Evolutionary conservation across 768 basidiomycete species (phyloP).

Genomic region (Cystofilobasidium capitatum): DNA sequence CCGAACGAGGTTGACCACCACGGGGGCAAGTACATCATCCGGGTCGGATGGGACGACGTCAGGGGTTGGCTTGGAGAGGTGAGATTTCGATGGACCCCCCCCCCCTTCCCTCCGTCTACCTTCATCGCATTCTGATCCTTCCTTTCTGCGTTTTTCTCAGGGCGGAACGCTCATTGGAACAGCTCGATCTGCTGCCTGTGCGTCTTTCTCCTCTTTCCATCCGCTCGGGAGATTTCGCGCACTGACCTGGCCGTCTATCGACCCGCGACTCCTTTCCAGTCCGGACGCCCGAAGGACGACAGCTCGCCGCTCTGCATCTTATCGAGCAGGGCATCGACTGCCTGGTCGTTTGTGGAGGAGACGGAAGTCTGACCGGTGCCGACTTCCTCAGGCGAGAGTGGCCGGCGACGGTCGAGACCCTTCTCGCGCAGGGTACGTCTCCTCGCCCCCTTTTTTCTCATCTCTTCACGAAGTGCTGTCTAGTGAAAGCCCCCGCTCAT

Average conservation of each 20-base stretch:
- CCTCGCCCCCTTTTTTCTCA: background rate
- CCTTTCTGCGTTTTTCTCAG: slow-evolving; percentile 40
- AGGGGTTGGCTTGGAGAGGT: slow-evolving; percentile 88
- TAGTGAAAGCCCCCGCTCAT: background rate
- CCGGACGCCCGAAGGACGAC: slow-evolving; percentile 75
- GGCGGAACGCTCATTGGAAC: slow-evolving; percentile 96
- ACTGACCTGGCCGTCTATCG: background rate
- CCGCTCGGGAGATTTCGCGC: slow-evolving; percentile 31
- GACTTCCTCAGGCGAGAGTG: slow-evolving; percentile 90
- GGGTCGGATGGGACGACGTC: slow-evolving; percentile 95
- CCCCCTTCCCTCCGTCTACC: background rate
- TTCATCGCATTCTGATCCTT: background rate
- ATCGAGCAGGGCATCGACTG: slow-evolving; percentile 96
- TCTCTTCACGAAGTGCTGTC: too few species aligned
- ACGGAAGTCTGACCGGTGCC: slow-evolving; percentile 91
- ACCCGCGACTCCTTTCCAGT: slow-evolving; percentile 53
- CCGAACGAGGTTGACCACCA: slow-evolving; percentile 37
- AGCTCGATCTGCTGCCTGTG: slow-evolving; percentile 55
- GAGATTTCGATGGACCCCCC: slow-evolving; percentile 34
- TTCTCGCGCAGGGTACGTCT: slow-evolving; percentile 54
- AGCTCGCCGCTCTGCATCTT: slow-evolving; percentile 79
- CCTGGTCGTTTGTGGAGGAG: slow-evolving; percentile 92
- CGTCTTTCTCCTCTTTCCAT: background rate
- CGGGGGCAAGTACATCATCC: slow-evolving; percentile 31
- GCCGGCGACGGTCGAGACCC: slow-evolving; percentile 67